Base-by-base conservation (phyloP, 768 basidiomycete genomes). In the Leccinum imitatum region DNA sequence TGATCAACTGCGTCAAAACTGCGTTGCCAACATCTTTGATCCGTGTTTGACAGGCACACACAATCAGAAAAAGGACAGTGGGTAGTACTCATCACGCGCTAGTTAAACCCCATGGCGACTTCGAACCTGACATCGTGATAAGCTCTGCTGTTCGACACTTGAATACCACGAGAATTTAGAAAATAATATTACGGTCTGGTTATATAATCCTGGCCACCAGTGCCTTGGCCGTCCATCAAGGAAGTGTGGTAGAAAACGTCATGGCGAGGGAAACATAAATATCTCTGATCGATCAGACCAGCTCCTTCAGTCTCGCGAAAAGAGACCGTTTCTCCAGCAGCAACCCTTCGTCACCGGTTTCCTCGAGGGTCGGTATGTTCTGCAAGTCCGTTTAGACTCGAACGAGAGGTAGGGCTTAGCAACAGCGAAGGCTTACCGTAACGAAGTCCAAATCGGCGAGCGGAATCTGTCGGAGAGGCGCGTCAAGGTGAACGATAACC, bases 291-390 rank as follows among this genome's bases (percentile, higher is more conserved):
- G n/a, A 19, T 67, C 56, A 67, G 25, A 67, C 48, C 1, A 63
- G 1, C 19, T 64, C 60, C 47, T 37, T 46, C 54, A 61, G 9
- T 15, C 3, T 58, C 25, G 37, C 37, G 27, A 15, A 3, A 13
- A 54, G 9, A n/a, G 66, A 62, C 11, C 14, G 7, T 33, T 65
- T 67, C 33, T 62, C 63, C n/a, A 19, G 2, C 15, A 69, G 50
- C 1, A 69, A 27, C 30, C 46, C 59, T 44, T 69, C 68, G 17
- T 70, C 68, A 9, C 88, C 89, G 0, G 89, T 90, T 73, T 90
- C 87, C 72, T 89, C 87, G 33, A 84, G 53, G 0, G 82, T 80
- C 3, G 89, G 89, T 59, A 90, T 86, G 57, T 87, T 84, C 84
- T 87, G 62, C 4, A 21, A 37, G 11, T 51, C 19, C 46, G 15